Evolutionary conservation across 768 basidiomycete species (phyloP).

Genomic region (Boletus coccyginus): DNA sequence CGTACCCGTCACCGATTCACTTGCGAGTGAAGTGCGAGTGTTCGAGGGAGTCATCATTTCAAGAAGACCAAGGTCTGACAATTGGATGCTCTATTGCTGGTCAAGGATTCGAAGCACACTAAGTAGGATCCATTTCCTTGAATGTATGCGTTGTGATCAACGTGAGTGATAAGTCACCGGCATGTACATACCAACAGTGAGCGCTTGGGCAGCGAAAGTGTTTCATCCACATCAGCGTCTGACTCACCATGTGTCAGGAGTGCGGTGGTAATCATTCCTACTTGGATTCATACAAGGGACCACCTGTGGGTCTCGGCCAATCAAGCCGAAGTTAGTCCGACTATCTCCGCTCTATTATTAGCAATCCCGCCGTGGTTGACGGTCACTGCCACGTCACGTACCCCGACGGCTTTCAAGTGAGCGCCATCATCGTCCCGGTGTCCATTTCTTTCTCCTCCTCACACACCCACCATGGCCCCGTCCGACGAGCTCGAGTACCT

Average conservation of each 20-base stretch:
- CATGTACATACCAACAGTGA: too few species aligned
- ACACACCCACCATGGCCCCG: conserved; percentile 48
- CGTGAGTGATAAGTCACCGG: not conserved
- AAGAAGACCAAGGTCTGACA: not conserved
- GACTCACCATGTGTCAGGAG: not conserved
- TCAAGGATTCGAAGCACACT: not conserved
- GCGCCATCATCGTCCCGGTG: not conserved
- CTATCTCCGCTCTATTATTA: conserved; percentile 16
- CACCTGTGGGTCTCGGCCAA: too few species aligned
- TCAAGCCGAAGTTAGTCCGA: conserved; percentile 17
- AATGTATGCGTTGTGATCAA: not conserved
- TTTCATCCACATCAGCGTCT: too few species aligned
- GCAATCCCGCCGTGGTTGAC: conserved; percentile 10
- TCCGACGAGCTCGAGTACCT: conserved; percentile 90
- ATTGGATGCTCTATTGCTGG: not conserved
- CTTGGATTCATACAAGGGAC: not conserved
- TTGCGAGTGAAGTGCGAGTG: not conserved
- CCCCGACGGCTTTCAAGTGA: not conserved
- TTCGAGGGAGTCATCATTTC: not conserved
- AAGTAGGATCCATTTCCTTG: not conserved
- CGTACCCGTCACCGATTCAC: not conserved
- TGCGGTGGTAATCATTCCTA: not conserved
- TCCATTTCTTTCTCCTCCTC: not conserved
- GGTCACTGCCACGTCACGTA: too few species aligned
- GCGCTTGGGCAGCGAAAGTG: too few species aligned